Percentiles rank a stretch among this genome's conserved stretches.
These are phyloP conservation scores for Massarina eburnea DNA, from an alignment of 2,329 filamentous ascomycete species.

Conservation along the genomic window DNA sequence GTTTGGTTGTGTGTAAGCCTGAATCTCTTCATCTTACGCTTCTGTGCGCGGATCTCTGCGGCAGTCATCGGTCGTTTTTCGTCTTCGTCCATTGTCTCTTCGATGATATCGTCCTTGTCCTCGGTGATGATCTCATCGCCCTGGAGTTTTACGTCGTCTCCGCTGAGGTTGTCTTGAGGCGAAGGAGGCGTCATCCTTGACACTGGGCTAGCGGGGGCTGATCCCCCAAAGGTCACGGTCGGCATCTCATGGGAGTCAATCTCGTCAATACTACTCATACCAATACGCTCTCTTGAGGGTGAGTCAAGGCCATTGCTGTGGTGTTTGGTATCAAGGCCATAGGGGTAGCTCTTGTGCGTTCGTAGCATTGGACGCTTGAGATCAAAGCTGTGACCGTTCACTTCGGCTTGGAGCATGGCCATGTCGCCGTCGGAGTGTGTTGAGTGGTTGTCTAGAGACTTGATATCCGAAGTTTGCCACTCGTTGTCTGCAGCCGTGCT, in stretches of 20 bases:
- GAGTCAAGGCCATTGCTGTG: slow-evolving; percentile 28
- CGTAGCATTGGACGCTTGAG: slow-evolving; percentile 44
- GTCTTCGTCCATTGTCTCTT: slow-evolving; percentile 33
- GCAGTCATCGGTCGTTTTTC: slow-evolving; percentile 47
- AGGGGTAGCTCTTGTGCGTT: slow-evolving; percentile 49
- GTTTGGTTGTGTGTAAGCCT: slow-evolving; percentile 94
- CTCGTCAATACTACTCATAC: slow-evolving; percentile 37
- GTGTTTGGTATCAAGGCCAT: slow-evolving; percentile 41
- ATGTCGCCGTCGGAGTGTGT: slow-evolving; percentile 42
- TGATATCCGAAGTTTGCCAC: slow-evolving; percentile 45
- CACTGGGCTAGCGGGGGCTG: slow-evolving; percentile 49
- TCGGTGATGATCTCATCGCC: slow-evolving; percentile 43
- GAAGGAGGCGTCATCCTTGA: slow-evolving; percentile 50
- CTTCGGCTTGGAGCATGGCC: slow-evolving; percentile 41
- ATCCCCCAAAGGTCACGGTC: slow-evolving; percentile 44
- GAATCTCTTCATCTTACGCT: slow-evolving; percentile 72
- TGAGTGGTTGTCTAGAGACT: slow-evolving; percentile 36
- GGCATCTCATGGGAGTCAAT: slow-evolving; percentile 38
- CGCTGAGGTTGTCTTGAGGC: slow-evolving; percentile 37
- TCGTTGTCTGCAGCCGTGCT: slow-evolving; percentile 47
- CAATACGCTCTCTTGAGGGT: slow-evolving; percentile 33
- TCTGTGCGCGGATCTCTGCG: slow-evolving; percentile 51
- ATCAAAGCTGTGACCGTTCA: slow-evolving; percentile 39
- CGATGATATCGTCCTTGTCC: slow-evolving; percentile 40
- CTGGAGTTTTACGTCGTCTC: slow-evolving; percentile 43